Base-by-base conservation (phyloP, 345 rosid genomes). In the Rhodamnia argentea region DNA sequence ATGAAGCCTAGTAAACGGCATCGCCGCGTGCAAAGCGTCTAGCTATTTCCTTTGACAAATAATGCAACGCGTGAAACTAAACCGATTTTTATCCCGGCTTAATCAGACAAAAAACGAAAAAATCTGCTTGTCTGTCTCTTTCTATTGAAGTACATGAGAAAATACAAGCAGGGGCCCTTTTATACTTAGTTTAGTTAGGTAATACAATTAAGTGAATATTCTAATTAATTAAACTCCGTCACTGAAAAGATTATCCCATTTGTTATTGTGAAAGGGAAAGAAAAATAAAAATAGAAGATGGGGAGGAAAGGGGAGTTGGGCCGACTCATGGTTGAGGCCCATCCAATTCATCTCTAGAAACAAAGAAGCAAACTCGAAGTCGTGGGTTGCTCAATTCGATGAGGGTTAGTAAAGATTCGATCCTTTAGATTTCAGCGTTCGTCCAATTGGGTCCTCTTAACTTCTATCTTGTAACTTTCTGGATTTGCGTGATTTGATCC, bases 51-150 rank as follows among this genome's bases (percentile, higher is more conserved):
- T 37, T 32, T 70, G 24, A 18, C 20, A 16, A 18, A 0, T 37
- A 37, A 64, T 22, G 42, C 76, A 64, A 32, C 44, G 12, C 22
- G 23, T 7, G 76, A 32, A 64, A 18, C 10, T 9, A 23, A 64
- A 32, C 24, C 3, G 10, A 9, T 16, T 32, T 64, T 16, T 0
- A 4, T 32, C 23, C 11, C 40, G 12, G 32, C 8, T 64, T 29
- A 0, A 16, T 32, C 2, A 16, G 32, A 29, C 29, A 32, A 29
- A 1, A 4, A 20, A 20, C 10, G 23, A 29, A 0, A 5, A 20
- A 3, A 20, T 42, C 18, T 12, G 40, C 24, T 64, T 16, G 44
- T 16, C 16, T 12, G 13, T 64, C 37, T 64, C 76, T 64, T 64
- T 64, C 44, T 32, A 20, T 32, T 64, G 23, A 32, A 64, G 76